phyloP scores from a whole-genome alignment of 192 early-diverging fungal genomes.

The Ambispora gerdemannii region DNA sequence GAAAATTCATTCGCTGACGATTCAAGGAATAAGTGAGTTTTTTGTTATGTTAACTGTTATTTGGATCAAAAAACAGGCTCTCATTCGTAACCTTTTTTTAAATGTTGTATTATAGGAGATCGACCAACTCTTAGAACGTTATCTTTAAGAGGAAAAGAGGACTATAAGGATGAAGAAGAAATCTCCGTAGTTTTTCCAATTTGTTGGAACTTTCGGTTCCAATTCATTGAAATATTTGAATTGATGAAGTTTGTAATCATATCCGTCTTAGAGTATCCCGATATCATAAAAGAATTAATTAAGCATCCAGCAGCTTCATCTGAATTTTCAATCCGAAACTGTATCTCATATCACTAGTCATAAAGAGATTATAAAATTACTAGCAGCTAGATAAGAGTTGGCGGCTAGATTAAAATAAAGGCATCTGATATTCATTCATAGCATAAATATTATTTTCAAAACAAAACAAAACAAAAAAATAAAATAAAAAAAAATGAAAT shows the following conservation, averaged over 20 bases:
- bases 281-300: conserved; percentile 12
- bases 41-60: no score
- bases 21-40: no score
- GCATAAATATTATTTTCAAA: no score
- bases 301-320: conserved; percentile 12
- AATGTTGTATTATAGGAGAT: background rate
- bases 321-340: conserved; percentile 12
- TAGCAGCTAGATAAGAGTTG: no score
- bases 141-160: conserved; percentile 14
- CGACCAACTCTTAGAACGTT: background rate
- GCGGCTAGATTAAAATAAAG: no score
- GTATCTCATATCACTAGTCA: background rate
- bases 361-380: no score
- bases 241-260: conserved; percentile 1
- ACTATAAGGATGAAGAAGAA: conserved; percentile 10
- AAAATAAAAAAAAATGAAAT: no score
- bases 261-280: conserved; percentile 17
- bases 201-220: conserved; percentile 7
- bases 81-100: background rate
- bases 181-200: conserved; percentile 6
- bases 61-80: background rate
- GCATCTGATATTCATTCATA: no score
- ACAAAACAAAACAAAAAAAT: no score
- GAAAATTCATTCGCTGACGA: no score
- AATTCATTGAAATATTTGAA: conserved; percentile 12